Percentiles rank a stretch among this genome's conserved stretches.
These are phyloP conservation scores for Elsinoe ampelina DNA, from an alignment of 2,329 filamentous ascomycete species.

Conservation along the genomic window DNA sequence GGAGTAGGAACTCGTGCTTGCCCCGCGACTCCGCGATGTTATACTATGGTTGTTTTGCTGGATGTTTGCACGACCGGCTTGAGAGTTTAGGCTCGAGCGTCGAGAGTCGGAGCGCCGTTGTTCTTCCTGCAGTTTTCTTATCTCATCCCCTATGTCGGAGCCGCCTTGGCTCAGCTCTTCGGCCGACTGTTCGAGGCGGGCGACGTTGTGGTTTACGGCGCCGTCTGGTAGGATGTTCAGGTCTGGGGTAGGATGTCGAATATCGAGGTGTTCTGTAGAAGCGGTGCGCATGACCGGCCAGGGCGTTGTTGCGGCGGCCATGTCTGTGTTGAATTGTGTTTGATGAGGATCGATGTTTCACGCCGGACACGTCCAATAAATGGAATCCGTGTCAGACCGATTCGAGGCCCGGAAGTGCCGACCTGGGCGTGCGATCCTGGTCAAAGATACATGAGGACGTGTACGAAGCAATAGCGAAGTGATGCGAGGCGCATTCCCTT, in stretches of 20 bases:
- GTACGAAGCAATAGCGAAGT: neutral
- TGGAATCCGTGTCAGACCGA: slow-evolving; percentile 3
- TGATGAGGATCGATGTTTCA: neutral
- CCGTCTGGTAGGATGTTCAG: slow-evolving; percentile 14
- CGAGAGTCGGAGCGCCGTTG: slow-evolving; percentile 61
- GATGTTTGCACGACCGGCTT: slow-evolving; percentile 8
- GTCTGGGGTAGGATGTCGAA: slow-evolving; percentile 16
- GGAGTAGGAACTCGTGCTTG: slow-evolving; percentile 34
- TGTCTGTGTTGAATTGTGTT: slow-evolving; percentile 1
- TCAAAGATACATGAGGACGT: neutral
- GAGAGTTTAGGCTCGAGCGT: slow-evolving; percentile 21
- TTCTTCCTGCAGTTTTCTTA: slow-evolving; percentile 61
- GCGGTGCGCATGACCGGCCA: slow-evolving; percentile 16
- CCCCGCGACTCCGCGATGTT: slow-evolving; percentile 29
- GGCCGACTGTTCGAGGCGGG: slow-evolving; percentile 64
- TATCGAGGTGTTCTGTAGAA: slow-evolving; percentile 15
- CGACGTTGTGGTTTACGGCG: slow-evolving; percentile 48
- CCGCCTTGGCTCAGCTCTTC: slow-evolving; percentile 62
- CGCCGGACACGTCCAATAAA: neutral
- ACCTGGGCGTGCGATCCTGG: neutral
- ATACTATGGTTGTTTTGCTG: slow-evolving; percentile 20
- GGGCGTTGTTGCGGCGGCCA: slow-evolving; percentile 11
- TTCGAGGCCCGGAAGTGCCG: neutral
- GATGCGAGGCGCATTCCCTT: neutral
- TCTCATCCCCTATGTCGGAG: slow-evolving; percentile 69